Evolutionary conservation across 2,329 filamentous ascomycete species (phyloP).

Genomic region (Bipolaris zeicola): DNA sequence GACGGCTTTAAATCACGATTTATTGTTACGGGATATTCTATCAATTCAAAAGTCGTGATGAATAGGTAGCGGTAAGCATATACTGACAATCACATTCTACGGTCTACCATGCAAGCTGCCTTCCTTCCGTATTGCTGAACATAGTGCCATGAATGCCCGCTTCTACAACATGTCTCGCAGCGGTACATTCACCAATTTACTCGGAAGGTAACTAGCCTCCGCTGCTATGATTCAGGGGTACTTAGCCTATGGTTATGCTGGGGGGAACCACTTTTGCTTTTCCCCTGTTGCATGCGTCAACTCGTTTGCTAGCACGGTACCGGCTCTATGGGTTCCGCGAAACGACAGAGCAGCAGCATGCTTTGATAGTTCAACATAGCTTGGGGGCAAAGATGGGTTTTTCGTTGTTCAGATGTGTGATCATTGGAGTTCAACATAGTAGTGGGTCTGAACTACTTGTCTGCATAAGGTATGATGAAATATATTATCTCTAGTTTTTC

Average conservation of each 20-base stretch:
- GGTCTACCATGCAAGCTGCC: slow-evolving; percentile 5
- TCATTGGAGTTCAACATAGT: neutral
- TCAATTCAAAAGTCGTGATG: neutral
- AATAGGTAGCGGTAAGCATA: slow-evolving; percentile 21
- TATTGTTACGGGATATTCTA: neutral
- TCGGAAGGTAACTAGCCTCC: slow-evolving; percentile 6
- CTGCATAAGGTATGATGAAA: neutral
- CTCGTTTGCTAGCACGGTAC: slow-evolving; percentile 18
- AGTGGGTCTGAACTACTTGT: neutral
- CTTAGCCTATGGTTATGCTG: neutral
- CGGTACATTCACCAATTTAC: neutral
- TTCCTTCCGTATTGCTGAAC: slow-evolving; percentile 12
- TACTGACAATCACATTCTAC: slow-evolving; percentile 3
- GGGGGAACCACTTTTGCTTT: neutral
- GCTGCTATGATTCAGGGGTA: neutral
- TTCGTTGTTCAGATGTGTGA: no score
- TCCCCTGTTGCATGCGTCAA: neutral
- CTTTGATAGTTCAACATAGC: neutral
- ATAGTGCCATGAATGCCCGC: neutral
- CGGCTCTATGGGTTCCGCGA: neutral
- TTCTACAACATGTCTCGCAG: neutral
- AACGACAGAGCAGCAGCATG: slow-evolving; percentile 11
- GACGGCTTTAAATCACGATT: neutral
- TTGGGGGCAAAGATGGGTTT: neutral
- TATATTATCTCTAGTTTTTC: neutral